Base-by-base conservation (phyloP, 345 rosid genomes). In the Salix suchowensis region DNA sequence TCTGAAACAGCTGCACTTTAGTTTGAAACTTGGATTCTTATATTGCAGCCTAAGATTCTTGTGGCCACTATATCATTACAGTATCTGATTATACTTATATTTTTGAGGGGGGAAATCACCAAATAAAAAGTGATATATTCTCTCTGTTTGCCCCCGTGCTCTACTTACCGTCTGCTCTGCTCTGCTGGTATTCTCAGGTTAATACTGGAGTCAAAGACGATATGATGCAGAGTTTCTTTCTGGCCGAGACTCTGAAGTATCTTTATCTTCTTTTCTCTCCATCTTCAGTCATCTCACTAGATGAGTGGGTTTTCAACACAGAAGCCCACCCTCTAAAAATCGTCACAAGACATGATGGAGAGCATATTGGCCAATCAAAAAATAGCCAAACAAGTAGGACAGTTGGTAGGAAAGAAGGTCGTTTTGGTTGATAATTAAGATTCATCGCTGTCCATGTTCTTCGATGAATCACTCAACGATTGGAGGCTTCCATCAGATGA, bases 251-350 rank as follows among this genome's bases (percentile, higher is more conserved):
- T 13, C 90, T 94, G 2, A 92, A 94, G 76, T 94, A 96, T 81
- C 85, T 94, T 0, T 94, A 96, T 74, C 99, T 96, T 65, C 89
- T 96, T 44, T 96, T 92, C 78, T 92, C 99, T 9, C 98, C 98
- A 28, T 58, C 98, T 34, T 79, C 97, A 0, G 93, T 92, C 62
- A 89, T 96, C 70, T 67, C 99, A 55, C 80, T 94, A 55, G 98
- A 96, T n/a, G 97, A 96, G 62, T 94, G 98, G 99, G 99, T 93
- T 58, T 96, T 96, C 80, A 96, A 96, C 87, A 96, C 99, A 2
- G 99, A 96, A 86, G 99, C 98, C 68, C 99, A 91, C 76, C 97
- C 98, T 40, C 75, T 93, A 34, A 88, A 83, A 82, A 96, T 96
- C 0, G 92, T 92, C 46, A 44, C 69, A 9, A 67, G 79, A 6